phyloP scores from a whole-genome alignment of 169 alveolate genomes.

The Amoebophrya sp. region DNA sequence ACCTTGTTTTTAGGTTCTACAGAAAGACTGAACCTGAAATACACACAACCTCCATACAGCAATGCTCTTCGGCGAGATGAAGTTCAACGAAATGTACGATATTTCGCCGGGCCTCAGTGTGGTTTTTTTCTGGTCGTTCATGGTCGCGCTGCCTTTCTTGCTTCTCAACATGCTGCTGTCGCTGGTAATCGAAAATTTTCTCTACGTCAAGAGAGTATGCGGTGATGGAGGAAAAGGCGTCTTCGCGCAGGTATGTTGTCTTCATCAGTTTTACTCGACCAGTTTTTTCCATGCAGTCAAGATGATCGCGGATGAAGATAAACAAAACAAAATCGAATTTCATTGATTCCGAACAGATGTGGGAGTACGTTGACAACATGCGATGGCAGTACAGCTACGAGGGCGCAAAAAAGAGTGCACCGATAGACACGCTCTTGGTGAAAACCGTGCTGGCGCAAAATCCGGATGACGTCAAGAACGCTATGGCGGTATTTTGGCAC shows the following conservation, averaged over 20 bases:
- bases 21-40: too few species aligned
- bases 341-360: background rate
- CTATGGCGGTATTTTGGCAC: background rate
- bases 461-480: background rate
- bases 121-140: background rate
- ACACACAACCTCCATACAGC: too few species aligned
- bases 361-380: background rate
- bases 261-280: background rate
- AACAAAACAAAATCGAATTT: too few species aligned
- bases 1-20: too few species aligned
- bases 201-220: background rate
- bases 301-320: too few species aligned
- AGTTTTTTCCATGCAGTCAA: too few species aligned
- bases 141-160: conserved; percentile 2
- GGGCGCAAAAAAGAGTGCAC: background rate
- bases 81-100: conserved; percentile 1
- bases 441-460: background rate
- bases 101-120: background rate
- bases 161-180: background rate
- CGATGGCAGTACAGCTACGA: background rate
- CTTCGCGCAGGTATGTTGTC: background rate
- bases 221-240: background rate
- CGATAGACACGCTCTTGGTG: background rate
- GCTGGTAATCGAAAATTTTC: background rate
- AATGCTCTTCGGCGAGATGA: conserved; percentile 13